Base-by-base conservation (phyloP, 2,329 filamentous ascomycete genomes). In the Exophiala sp. region DNA sequence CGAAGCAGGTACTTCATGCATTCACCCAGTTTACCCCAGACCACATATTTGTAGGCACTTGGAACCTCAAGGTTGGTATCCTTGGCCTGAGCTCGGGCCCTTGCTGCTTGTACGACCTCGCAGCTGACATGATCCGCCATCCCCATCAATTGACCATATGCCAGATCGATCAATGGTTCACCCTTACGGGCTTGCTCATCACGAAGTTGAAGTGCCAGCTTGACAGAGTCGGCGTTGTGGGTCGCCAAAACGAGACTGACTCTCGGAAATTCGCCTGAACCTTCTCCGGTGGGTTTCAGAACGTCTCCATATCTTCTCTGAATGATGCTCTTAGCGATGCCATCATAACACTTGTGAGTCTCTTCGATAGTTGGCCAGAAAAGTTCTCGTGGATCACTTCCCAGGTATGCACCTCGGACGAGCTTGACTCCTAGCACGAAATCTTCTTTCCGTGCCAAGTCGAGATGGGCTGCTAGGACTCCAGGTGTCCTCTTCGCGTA, bases 191-290 rank as follows among this genome's bases (percentile, higher is more conserved):
- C 58, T 43, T 79, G 76, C 16, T 68, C 58, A 38, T 72, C 69
- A 44, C 76, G 74, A 8, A 79, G 67, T 5, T 65, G 61, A 48
- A 75, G 72, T 1, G 78, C 78, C 29, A 70, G 70, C 27, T 69
- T 59, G 7, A 95, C 83, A 2, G 85, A 87, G 34, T 78, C 77
- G 42, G 79, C 78, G 64, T 95, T 96, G 70, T 96, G 90, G 1
- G 85, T 86, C 5, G 89, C 90, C 13, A 95, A 74, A 19, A 95
- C 80, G 19, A 95, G 68, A 55, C 76, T 70, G 7, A 83, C 74
- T 1, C 66, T 65, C 0, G 83, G 83, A 62, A 83, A 85, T 43
- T 52, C 62, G 18, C 65, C 50, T 2, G 65, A 64, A 4, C 64
- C 61, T 5, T 68, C 69, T 19, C 65, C 61, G 11, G 74, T 64